Evolutionary conservation across 179 eudicot genomes (phyloP).

Genomic region (Sideroxylon spinosum): DNA sequence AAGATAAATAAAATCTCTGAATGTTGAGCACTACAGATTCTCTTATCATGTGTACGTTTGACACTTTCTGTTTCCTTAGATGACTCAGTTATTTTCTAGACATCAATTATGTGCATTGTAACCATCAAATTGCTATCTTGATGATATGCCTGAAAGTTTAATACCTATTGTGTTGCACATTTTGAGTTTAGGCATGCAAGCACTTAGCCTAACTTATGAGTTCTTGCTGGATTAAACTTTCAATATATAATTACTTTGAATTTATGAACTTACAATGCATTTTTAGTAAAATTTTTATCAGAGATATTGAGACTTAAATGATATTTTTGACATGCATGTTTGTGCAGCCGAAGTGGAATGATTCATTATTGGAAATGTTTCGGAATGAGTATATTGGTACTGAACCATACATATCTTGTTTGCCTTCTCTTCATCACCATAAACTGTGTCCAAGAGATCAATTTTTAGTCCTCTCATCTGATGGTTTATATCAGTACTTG

Average conservation of each 20-base stretch:
- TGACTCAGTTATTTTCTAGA: neutral
- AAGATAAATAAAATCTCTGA: too few relatives aligned
- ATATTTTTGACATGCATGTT: slow-evolving; percentile 18
- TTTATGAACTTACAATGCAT: neutral
- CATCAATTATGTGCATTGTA: slow-evolving; percentile 1
- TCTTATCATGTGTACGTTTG: too few relatives aligned
- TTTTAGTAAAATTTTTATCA: neutral
- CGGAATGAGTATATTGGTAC: slow-evolving; percentile 91
- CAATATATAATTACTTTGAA: neutral
- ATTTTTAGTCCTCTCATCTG: slow-evolving; percentile 92
- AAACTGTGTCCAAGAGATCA: slow-evolving; percentile 78
- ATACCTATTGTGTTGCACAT: neutral
- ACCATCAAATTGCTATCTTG: neutral
- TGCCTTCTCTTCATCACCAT: slow-evolving; percentile 84
- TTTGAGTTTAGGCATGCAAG: neutral
- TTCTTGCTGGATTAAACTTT: slow-evolving; percentile 2
- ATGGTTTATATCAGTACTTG: slow-evolving; percentile 88
- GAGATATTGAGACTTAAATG: slow-evolving; percentile 5
- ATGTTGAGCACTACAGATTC: too few relatives aligned
- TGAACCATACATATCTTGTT: slow-evolving; percentile 81
- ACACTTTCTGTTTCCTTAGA: neutral
- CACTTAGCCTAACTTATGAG: neutral
- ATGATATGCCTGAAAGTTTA: neutral
- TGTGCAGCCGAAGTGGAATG: slow-evolving; percentile 86
- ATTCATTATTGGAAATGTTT: slow-evolving; percentile 81